Evolutionary conservation across 441 rosid genomes (phyloP).

Genomic region (Pelargonium hybrid): DNA sequence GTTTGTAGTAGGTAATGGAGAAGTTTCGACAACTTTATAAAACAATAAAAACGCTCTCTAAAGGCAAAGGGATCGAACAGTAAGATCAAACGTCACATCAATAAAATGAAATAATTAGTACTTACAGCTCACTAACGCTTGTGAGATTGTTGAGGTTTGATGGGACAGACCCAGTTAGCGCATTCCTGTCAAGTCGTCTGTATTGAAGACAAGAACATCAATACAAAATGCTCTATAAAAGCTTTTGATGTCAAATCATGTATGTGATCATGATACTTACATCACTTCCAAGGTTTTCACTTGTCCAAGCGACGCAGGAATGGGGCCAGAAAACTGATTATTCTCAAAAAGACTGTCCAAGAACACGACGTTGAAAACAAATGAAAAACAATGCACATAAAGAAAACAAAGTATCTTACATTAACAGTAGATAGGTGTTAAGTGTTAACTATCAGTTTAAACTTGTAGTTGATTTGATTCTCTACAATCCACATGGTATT

Average conservation of each 20-base stretch:
- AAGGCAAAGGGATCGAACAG: no score
- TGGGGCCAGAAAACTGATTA: conserved; percentile 40
- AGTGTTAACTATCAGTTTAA: no score
- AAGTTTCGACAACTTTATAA: no score
- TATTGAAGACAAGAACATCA: conserved; percentile 1
- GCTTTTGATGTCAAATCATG: neutral
- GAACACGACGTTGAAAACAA: neutral
- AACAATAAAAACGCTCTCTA: no score
- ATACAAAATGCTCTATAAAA: conserved; percentile 1
- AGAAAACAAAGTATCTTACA: no score
- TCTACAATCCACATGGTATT: no score
- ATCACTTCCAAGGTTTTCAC: conserved; percentile 44
- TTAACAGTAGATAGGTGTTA: no score
- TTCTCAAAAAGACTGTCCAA: conserved; percentile 50
- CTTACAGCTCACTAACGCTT: conserved; percentile 33
- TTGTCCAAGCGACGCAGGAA: conserved; percentile 56
- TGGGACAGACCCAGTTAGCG: conserved; percentile 40
- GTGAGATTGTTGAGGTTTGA: conserved; percentile 43
- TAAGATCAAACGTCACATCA: no score
- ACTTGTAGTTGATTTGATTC: no score
- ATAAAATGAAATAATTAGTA: conserved; percentile 26
- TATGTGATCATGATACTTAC: conserved; percentile 39
- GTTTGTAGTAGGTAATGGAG: no score
- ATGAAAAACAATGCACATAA: no score
- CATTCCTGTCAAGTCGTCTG: conserved; percentile 69